Evolutionary conservation across 345 rosid genomes (phyloP).

Genomic region (Alliaria petiolata): DNA sequence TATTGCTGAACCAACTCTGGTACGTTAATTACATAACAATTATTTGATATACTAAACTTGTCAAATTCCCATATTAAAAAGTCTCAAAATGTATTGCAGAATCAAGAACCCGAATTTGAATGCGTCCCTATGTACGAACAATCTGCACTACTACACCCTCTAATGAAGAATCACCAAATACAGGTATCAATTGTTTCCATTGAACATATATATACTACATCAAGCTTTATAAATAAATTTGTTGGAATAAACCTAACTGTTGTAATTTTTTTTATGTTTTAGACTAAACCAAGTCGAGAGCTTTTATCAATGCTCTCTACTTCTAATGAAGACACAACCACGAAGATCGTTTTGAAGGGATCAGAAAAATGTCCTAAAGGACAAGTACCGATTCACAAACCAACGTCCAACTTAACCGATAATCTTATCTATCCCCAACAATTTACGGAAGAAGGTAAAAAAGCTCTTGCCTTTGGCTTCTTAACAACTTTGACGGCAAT

Average conservation of each 20-base stretch:
- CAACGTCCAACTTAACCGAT: slow-evolving; percentile 7
- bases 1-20: slow-evolving; percentile 10
- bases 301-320: slow-evolving; percentile 20
- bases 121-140: slow-evolving; percentile 17
- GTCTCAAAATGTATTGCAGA: neutral
- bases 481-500: too few species aligned
- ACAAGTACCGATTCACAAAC: slow-evolving; percentile 25
- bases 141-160: slow-evolving; percentile 18
- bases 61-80: neutral
- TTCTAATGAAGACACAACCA: neutral
- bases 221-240: neutral
- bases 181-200: neutral
- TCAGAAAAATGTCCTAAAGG: slow-evolving; percentile 22
- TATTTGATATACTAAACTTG: neutral
- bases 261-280: neutral
- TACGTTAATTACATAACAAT: slow-evolving; percentile 2
- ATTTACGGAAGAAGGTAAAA: too few species aligned
- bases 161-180: slow-evolving; percentile 11
- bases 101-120: slow-evolving; percentile 17
- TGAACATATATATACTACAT: neutral
- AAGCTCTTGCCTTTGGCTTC: too few species aligned
- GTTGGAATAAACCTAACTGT: neutral
- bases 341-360: neutral
- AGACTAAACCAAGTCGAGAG: slow-evolving; percentile 24
- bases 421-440: too few species aligned